These are phyloP conservation scores for Quercus dentata DNA, from an alignment of 306 rosid genomes.

Conservation along the genomic window DNA sequence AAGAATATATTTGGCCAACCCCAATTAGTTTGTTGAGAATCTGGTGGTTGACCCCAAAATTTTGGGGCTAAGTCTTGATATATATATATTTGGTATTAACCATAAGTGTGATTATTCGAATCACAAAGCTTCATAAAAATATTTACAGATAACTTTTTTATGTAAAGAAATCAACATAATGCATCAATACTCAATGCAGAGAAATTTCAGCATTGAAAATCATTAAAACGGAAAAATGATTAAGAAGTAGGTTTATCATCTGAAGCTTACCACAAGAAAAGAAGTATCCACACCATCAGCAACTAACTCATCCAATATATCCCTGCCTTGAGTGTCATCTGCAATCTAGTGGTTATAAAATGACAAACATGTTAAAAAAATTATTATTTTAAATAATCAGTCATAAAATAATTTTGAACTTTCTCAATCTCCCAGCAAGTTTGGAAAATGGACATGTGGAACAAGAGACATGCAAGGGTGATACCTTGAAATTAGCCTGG, in stretches of 20 bases:
- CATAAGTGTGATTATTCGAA: neutral
- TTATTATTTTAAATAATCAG: neutral
- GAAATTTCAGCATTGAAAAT: neutral
- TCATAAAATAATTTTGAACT: no score
- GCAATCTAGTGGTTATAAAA: slow-evolving; percentile 52
- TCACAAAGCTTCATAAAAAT: neutral
- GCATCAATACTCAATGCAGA: neutral
- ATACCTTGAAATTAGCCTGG: slow-evolving; percentile 79
- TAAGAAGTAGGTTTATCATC: neutral
- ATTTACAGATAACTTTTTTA: neutral
- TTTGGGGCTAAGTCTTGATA: no score
- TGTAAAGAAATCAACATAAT: neutral
- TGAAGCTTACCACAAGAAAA: slow-evolving; percentile 56
- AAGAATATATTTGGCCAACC: no score
- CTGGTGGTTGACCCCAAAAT: no score
- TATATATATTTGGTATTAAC: neutral
- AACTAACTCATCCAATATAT: slow-evolving; percentile 65
- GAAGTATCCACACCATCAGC: slow-evolving; percentile 85
- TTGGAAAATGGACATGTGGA: neutral
- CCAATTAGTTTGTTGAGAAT: no score
- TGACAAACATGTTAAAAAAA: slow-evolving; percentile 15
- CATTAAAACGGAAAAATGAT: neutral
- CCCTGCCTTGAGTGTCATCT: slow-evolving; percentile 78
- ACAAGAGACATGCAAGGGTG: neutral
- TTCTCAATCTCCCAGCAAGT: neutral